Conservation (phyloP, 805 yeast species). For the Maudiozyma saulgeensis region DNA sequence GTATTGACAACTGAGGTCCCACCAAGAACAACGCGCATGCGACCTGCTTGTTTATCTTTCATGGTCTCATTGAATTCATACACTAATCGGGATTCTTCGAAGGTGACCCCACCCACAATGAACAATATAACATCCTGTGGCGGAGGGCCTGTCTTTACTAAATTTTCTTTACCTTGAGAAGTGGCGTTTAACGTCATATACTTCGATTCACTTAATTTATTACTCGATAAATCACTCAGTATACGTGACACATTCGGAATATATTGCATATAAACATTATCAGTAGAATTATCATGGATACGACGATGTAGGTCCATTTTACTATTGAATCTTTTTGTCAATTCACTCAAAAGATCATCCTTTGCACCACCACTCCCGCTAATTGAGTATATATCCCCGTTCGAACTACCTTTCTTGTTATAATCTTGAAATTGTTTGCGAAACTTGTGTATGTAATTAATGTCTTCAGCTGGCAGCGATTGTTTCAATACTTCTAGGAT, state of each 20-base stretch:
- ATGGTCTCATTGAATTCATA: constrained; percentile 52
- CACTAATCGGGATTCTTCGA: constrained; percentile 81
- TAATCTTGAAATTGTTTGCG: constrained; percentile 25
- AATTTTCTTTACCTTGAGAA: not conserved
- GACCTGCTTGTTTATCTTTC: constrained; percentile 27
- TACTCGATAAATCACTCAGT: constrained; percentile 29
- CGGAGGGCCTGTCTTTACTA: constrained; percentile 4
- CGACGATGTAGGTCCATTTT: constrained; percentile 26
- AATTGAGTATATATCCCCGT: not conserved
- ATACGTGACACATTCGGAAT: constrained; percentile 50
- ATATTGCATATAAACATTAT: constrained; percentile 86
- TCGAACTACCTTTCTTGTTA: not conserved
- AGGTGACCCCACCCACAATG: constrained; percentile 82
- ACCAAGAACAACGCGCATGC: constrained; percentile 68
- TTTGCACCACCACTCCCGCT: not conserved
- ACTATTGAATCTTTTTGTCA: constrained; percentile 28
- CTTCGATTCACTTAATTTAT: constrained; percentile 34
- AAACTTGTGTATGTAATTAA: constrained; percentile 38
- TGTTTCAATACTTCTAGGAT: constrained; percentile 33
- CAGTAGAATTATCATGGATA: constrained; percentile 32
- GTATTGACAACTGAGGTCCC: constrained; percentile 57
- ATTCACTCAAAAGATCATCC: constrained; percentile 26
- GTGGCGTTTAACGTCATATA: constrained; percentile 12
- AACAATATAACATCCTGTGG: constrained; percentile 63
- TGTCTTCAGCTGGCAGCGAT: constrained; percentile 31